Conservation (phyloP, 164 flowering plant genomes). For the Buxus sempervirens region DNA sequence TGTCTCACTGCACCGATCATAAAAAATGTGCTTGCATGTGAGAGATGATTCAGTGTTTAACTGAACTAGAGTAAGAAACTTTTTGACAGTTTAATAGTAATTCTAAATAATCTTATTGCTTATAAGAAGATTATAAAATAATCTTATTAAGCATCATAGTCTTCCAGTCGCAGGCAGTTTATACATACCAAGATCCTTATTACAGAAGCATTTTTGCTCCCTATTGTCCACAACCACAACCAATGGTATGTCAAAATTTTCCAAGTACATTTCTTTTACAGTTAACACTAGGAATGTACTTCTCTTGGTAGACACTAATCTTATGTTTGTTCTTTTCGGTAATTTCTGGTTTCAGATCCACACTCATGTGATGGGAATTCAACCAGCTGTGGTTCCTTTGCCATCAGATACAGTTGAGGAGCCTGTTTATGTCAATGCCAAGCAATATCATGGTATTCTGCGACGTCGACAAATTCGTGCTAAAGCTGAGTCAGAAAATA, state of each 20-base stretch:
- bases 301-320: neutral
- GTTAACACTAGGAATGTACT: neutral
- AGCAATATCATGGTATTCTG: slow-evolving; percentile 56
- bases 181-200: slow-evolving; percentile 70
- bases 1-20: too few species aligned
- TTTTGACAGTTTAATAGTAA: neutral
- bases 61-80: neutral
- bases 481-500: slow-evolving; percentile 51
- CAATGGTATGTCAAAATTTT: slow-evolving; percentile 36
- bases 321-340: neutral
- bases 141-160: neutral
- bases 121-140: too few species aligned
- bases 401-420: slow-evolving; percentile 52
- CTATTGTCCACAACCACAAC: slow-evolving; percentile 52
- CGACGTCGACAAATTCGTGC: slow-evolving; percentile 53
- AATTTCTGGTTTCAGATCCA: slow-evolving; percentile 23
- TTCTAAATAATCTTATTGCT: neutral
- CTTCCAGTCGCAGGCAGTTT: slow-evolving; percentile 41
- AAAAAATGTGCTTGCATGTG: too few species aligned
- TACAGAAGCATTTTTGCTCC: slow-evolving; percentile 71
- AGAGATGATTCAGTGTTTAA: neutral
- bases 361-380: slow-evolving; percentile 39
- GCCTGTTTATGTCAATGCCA: slow-evolving; percentile 61
- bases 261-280: neutral
- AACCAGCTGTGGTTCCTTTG: slow-evolving; percentile 47